These are phyloP conservation scores for Diutina ranongensis DNA, from an alignment of 1,139 yeast species.

Conservation along the genomic window DNA sequence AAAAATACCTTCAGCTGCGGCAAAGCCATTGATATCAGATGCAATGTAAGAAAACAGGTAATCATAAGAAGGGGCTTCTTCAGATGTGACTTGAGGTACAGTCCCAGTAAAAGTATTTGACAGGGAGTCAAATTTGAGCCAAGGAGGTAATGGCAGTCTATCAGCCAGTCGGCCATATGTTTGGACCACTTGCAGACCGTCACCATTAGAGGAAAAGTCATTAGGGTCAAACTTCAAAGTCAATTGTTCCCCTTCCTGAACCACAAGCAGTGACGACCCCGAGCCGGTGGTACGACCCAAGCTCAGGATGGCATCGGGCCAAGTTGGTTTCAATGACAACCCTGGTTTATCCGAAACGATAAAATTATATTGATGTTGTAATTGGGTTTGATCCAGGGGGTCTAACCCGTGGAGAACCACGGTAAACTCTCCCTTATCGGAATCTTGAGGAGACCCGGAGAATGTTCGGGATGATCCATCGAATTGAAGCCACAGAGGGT, in stretches of 20 bases:
- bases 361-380: slow-evolving; percentile 40
- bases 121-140: slow-evolving; percentile 63
- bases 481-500: slow-evolving; percentile 74
- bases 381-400: slow-evolving; percentile 29
- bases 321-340: slow-evolving; percentile 25
- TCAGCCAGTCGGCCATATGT: slow-evolving; percentile 77
- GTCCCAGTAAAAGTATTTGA: slow-evolving; percentile 70
- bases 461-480: slow-evolving; percentile 51
- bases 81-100: slow-evolving; percentile 77
- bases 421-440: slow-evolving; percentile 31
- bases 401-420: slow-evolving; percentile 59
- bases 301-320: background rate
- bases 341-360: slow-evolving; percentile 48
- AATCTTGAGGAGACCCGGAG: slow-evolving; percentile 52
- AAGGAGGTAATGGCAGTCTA: slow-evolving; percentile 81
- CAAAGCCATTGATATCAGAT: slow-evolving; percentile 63
- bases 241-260: slow-evolving; percentile 58
- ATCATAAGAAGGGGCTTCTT: slow-evolving; percentile 73
- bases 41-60: slow-evolving; percentile 72
- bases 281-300: slow-evolving; percentile 1
- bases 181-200: slow-evolving; percentile 40
- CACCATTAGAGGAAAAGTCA: slow-evolving; percentile 40
- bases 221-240: slow-evolving; percentile 46
- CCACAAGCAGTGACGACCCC: slow-evolving; percentile 29
- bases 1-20: slow-evolving; percentile 65